Base-by-base conservation (phyloP, 2,329 filamentous ascomycete species). In the Curvularia sp. region DNA sequence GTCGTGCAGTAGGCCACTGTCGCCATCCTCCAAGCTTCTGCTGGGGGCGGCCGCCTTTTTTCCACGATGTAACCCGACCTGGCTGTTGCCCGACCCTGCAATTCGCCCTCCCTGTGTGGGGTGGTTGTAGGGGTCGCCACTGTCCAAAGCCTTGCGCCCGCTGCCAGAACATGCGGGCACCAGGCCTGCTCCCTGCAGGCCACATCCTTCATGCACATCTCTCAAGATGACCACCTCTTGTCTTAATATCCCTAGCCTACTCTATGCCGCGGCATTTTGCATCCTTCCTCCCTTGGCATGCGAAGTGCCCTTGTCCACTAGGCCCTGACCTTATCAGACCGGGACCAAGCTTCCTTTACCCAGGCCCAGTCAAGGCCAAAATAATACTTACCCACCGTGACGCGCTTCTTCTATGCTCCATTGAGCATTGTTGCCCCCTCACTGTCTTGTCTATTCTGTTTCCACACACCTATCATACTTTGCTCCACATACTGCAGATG, bases 361-460 rank as follows among this genome's bases (percentile, higher is more conserved):
- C 63, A 63, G 61, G 63, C 61, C 64, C 58, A 32, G 64, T 64
- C 68, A 21, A 60, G 68, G 60, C 71, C 55, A 70, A 76, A 74
- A 77, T 76, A 77, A 74, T 77, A 75, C 68, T 67, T 70, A 69
- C 74, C 73, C 73, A 73, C 74, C 68, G 68, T 70, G 68, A 74
- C 71, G 70, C 70, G 65, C 71, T 55, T 59, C 71, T 66, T 71
- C 69, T 68, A 67, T 73, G 69, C 73, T 75, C 65, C 71, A 74
- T 75, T 74, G 63, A 75, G 73, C 66, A 61, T 69, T 71, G 63
- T 7, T 19, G 25, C 43, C 69, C 70, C 71, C 72, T 73, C 73
- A 63, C 70, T 64, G 51, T 63, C 68, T 73, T 73, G 68, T 74
- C 63, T 71, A 71, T 74, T 68, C 67, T 60, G 60, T 70, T 68